Base-by-base conservation (phyloP, 306 rosid species). In the Quercus bicolor region DNA sequence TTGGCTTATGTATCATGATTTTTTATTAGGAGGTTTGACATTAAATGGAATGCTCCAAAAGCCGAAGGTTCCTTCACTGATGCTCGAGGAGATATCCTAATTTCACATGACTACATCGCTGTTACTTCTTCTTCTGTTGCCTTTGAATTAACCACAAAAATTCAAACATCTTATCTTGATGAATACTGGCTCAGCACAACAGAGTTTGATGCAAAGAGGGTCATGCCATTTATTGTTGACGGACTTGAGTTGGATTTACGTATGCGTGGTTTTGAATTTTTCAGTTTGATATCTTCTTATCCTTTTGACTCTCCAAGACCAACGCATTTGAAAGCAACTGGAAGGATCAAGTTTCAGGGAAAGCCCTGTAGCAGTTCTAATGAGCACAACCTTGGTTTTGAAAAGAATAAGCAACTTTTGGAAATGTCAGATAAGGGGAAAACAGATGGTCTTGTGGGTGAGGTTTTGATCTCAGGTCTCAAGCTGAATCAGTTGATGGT, bases 51-150 rank as follows among this genome's bases (percentile, higher is more conserved):
- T 69, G 98, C 98, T 60, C 90, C 91, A 70, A 83, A 81, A 72
- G 96, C 96, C 8, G 98, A 91, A 84, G 98, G 98, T 70, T 88
- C 98, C 59, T 90, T 95, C 18, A 84, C 85, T 33, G 93, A 91
- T 86, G 97, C 96, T 81, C 93, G 98, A 75, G 98, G 98, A 90
- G 94, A 92, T 80, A 87, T 95, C 84, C 79, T 91, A 79, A 86
- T 95, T 73, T 88, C 96, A 9, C 92, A 91, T 19, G 91, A 95
- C 80, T 88, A 81, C 65, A 61, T 92, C 48, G 78, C 70, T 52
- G 82, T 92, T 78, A 85, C 75, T 85, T 95, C 97, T 77, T 86
- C 98, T 76, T 92, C 98, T 70, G 85, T 87, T 83, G 98, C 96
- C 75, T 90, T 95, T 81, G 98, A 92, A 68, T 86, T 95, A 85